Conservation (phyloP, 1,284 basidiomycete genomes). For the Porodaedalea pini region DNA sequence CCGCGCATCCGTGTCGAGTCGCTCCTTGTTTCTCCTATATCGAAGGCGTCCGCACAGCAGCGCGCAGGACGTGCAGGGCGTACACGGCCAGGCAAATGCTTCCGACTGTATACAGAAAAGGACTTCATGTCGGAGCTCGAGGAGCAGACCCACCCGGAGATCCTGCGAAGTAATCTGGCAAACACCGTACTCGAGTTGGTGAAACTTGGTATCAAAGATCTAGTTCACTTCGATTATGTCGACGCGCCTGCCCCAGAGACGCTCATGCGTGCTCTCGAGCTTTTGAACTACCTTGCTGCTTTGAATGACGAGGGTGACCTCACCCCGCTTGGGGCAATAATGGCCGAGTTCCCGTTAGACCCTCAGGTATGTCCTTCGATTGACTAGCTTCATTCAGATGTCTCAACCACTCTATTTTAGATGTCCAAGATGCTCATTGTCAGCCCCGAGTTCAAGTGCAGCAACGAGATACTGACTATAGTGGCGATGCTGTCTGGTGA, state of each 20-base stretch:
- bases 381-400: not conserved
- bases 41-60: conserved; percentile 95
- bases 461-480: conserved; percentile 93
- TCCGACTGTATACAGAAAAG: conserved; percentile 94
- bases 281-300: conserved; percentile 90
- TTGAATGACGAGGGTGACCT: conserved; percentile 94
- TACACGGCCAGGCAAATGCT: conserved; percentile 96
- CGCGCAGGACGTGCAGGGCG: conserved; percentile 95
- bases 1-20: conserved; percentile 95
- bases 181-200: conserved; percentile 94
- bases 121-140: conserved; percentile 95
- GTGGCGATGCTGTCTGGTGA: conserved; percentile 93
- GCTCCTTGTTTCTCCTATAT: conserved; percentile 91
- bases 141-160: conserved; percentile 96
- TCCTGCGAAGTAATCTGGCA: conserved; percentile 87
- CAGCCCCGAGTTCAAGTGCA: conserved; percentile 94
- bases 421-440: conserved; percentile 93
- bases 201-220: conserved; percentile 90
- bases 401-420: conserved; percentile 32
- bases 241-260: conserved; percentile 97
- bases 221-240: conserved; percentile 93
- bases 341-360: conserved; percentile 98
- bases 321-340: conserved; percentile 83
- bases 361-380: conserved; percentile 65
- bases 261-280: conserved; percentile 94